Percentiles rank a stretch among this genome's conserved stretches.
Evolutionary conservation across 2,329 filamentous ascomycete genomes (phyloP).

Genomic region (Hortaea sp.): DNA sequence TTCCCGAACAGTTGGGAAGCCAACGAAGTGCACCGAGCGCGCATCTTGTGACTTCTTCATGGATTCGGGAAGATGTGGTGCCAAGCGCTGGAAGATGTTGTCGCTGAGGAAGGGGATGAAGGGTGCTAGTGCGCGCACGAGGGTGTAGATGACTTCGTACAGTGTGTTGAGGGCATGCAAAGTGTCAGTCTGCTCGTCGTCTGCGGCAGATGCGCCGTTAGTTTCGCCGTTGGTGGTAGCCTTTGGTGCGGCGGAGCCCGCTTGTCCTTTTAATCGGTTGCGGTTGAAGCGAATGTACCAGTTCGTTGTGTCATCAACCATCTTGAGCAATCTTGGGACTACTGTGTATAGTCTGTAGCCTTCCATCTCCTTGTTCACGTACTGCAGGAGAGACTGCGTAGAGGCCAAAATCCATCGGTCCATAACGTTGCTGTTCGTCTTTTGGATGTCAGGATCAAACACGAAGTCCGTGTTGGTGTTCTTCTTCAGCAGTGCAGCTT

Average conservation of each 20-base stretch:
- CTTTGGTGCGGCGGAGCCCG: conserved; percentile 9
- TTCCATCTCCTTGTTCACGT: conserved; percentile 87
- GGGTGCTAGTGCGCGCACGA: conserved; percentile 78
- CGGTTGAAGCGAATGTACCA: conserved; percentile 98
- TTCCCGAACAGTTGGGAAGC: conserved; percentile 78
- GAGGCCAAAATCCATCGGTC: conserved; percentile 91
- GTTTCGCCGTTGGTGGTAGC: conserved; percentile 11
- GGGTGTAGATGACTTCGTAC: conserved; percentile 84
- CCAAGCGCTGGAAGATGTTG: conserved; percentile 77
- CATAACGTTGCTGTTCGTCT: conserved; percentile 81
- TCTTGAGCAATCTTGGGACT: conserved; percentile 58
- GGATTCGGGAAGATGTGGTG: conserved; percentile 68
- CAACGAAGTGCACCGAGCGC: conserved; percentile 83
- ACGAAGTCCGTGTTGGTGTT: conserved; percentile 64
- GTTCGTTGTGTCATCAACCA: conserved; percentile 95
- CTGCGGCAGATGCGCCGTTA: conserved; percentile 12
- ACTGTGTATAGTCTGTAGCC: conserved; percentile 70
- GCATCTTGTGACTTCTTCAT: conserved; percentile 56
- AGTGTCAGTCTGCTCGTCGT: conserved; percentile 76
- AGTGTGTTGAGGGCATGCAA: conserved; percentile 85
- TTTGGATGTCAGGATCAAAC: conserved; percentile 67
- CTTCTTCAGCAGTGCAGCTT: conserved; percentile 80
- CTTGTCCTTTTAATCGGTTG: conserved; percentile 68
- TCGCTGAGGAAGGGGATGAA: conserved; percentile 96
- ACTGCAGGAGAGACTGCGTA: conserved; percentile 81